phyloP scores from a whole-genome alignment of 345 rosid species.

The Eucalyptus rudis region DNA sequence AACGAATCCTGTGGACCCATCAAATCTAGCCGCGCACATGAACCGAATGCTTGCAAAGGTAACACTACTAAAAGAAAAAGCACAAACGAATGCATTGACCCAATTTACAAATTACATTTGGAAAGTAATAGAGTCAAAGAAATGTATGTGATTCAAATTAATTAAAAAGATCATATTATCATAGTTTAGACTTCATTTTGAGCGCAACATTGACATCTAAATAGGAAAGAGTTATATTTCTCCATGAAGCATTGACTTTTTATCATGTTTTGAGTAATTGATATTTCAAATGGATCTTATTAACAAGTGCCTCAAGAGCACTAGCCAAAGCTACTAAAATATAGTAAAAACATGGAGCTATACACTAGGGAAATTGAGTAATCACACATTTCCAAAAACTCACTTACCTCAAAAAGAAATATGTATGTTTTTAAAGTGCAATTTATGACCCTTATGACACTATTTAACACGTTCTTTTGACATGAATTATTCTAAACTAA shows the following conservation, averaged over 20 bases:
- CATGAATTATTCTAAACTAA: not conserved
- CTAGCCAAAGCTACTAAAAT: not conserved
- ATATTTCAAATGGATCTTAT: not conserved
- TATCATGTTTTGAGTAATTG: not conserved
- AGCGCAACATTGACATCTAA: not conserved
- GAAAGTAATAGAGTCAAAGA: not conserved
- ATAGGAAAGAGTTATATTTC: not conserved
- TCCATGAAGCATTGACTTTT: not conserved
- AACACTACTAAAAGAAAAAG: not conserved
- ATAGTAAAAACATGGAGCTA: not conserved
- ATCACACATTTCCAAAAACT: not conserved
- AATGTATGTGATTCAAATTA: not conserved
- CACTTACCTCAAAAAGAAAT: not conserved
- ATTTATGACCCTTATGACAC: not conserved
- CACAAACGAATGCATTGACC: not conserved
- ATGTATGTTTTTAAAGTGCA: not conserved
- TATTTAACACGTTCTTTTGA: not conserved
- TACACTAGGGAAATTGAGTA: not conserved
- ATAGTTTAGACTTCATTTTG: not conserved
- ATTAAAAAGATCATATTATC: not conserved
- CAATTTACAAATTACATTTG: not conserved
- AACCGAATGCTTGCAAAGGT: not conserved
- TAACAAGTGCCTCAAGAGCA: not conserved
- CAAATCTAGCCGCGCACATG: accelerated
- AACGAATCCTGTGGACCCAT: not conserved